Conservation (phyloP, 192 early-diverging fungal genomes). For the Globomyces pollinis-pini region DNA sequence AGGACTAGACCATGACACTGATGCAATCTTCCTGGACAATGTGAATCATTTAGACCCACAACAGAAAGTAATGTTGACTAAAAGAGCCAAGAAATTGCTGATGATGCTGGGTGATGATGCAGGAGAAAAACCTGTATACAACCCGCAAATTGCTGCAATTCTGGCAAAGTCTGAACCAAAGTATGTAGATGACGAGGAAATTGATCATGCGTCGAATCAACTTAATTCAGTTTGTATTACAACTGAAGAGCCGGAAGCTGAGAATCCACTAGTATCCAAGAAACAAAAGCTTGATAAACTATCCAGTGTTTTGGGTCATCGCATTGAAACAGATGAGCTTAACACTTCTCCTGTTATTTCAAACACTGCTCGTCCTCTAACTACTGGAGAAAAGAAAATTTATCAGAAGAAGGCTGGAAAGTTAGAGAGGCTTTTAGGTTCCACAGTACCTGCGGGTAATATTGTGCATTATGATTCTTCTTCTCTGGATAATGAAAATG, state of each 20-base stretch:
- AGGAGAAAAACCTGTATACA: conserved; percentile 24
- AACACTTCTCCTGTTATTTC: not conserved
- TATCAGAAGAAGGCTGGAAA: conserved; percentile 28
- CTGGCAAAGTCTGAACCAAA: not conserved
- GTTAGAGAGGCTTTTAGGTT: conserved; percentile 30
- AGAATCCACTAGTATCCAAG: conserved; percentile 10
- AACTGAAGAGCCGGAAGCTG: not conserved
- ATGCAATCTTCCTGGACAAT: conserved; percentile 12
- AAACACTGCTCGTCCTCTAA: conserved; percentile 21
- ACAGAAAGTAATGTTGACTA: conserved; percentile 50
- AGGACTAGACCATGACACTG: not conserved
- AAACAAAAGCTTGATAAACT: conserved; percentile 42
- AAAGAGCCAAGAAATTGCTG: conserved; percentile 52
- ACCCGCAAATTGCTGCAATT: not conserved
- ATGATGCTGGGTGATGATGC: conserved; percentile 53
- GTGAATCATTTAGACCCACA: conserved; percentile 44
- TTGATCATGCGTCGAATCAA: not conserved
- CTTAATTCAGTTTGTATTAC: not conserved
- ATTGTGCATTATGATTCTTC: conserved; percentile 5
- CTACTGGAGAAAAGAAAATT: conserved; percentile 20
- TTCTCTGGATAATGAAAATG: not conserved
- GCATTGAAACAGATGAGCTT: conserved; percentile 23
- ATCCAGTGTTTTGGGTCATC: conserved; percentile 31
- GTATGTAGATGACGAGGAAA: not conserved
- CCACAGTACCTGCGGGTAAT: conserved; percentile 24